Percentiles rank a stretch among this genome's conserved stretches.
phyloP scores from a whole-genome alignment of 176 grass and related monocot species.

The Leersia perrieri region DNA sequence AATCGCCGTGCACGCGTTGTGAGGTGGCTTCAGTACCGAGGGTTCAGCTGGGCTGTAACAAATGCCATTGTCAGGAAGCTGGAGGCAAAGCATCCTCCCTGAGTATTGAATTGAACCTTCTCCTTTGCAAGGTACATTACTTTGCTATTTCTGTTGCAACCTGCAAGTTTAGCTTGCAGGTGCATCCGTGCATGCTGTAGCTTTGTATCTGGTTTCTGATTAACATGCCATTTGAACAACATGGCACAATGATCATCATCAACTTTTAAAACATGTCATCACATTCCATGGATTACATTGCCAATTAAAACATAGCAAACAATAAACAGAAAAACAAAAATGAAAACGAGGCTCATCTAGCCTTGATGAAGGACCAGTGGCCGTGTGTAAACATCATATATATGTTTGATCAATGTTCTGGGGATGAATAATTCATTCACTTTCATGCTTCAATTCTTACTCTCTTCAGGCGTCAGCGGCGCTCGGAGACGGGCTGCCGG shows the following conservation, averaged over 20 bases:
- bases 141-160: neutral
- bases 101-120: neutral
- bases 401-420: neutral
- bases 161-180: neutral
- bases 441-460: neutral
- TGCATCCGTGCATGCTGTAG: neutral
- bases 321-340: neutral
- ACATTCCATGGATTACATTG: neutral
- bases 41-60: conserved; percentile 74
- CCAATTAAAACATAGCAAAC: neutral
- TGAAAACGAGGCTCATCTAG: neutral
- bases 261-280: neutral
- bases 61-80: conserved; percentile 61
- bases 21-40: conserved; percentile 91
- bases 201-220: neutral
- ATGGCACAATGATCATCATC: neutral
- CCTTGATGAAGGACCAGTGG: neutral
- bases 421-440: neutral
- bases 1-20: conserved; percentile 52
- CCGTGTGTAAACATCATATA: neutral
- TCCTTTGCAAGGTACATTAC: neutral
- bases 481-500: neutral
- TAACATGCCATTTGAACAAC: neutral
- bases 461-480: neutral
- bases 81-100: conserved; percentile 45